These are phyloP conservation scores for Anethum foeniculum DNA, from an alignment of 140 eudicot genomes.

Conservation along the genomic window DNA sequence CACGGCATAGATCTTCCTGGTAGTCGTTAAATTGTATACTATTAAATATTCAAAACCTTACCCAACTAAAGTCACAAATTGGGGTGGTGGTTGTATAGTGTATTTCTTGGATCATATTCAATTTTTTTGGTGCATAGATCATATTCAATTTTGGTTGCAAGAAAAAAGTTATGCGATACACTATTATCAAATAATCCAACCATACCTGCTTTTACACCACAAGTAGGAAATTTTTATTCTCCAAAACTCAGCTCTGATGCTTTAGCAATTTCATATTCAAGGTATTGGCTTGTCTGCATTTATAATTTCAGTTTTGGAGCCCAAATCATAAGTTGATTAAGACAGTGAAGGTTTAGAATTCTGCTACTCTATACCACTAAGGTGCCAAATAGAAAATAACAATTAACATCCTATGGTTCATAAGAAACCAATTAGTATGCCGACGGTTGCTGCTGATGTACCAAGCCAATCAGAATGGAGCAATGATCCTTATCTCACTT, in stretches of 20 bases:
- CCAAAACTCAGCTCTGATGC: background rate
- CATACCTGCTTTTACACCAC: background rate
- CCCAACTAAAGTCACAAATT: background rate
- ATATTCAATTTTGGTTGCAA: no score
- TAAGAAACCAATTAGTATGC: no score
- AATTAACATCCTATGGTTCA: no score
- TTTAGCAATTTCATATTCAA: no score
- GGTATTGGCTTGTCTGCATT: background rate
- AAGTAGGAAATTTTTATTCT: background rate
- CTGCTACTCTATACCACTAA: no score
- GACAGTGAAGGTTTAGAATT: background rate
- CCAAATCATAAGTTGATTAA: background rate
- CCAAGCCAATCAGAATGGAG: background rate
- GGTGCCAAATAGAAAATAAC: no score
- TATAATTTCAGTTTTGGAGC: no score
- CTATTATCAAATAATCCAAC: background rate
- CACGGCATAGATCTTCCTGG: background rate
- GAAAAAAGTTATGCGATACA: background rate
- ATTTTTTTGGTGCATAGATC: no score
- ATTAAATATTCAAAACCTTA: no score
- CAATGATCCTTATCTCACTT: background rate
- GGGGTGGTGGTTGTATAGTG: background rate
- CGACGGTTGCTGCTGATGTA: no score
- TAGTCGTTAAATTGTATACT: background rate
- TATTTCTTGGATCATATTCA: background rate